Base-by-base conservation (phyloP, 495 filamentous ascomycete genomes). In the Daldinia grandis region DNA sequence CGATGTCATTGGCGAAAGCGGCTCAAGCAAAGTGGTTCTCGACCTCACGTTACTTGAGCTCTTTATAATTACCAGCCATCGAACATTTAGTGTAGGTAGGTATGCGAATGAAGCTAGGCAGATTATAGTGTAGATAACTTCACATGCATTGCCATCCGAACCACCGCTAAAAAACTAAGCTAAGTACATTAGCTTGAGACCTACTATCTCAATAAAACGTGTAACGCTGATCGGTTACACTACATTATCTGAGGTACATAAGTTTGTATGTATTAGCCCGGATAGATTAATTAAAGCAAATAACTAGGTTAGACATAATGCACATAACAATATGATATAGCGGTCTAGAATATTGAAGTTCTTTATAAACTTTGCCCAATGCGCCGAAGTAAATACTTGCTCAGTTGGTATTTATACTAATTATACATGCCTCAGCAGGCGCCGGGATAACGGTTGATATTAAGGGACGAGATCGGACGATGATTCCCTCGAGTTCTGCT, bases 181-280 rank as follows among this genome's bases (percentile, higher is more conserved):
- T 64, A 53, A 40, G 27, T 59, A 30, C n/a, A 2, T 14, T 51
- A 56, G 28, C 56, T 66, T 17, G n/a, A 56, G 25, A 50, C n/a
- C n/a, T n/a, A n/a, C 25, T 30, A 49, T 57, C 30, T 60, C 7
- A 44, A 49, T 62, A 38, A 15, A 42, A 58, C 58, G 60, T 69
- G 58, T 37, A 63, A 69, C 66, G 21, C 58, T 44, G 38, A 58
- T 69, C 58, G 21, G 59, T 58, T 63, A 44, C 49, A 53, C 49
- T 7, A n/a, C 49, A 53, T 30, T 47, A 47, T 8, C 2, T 47
- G 17, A 47, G 42, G 42, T 47, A 47, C 42, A 47, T 24, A 24
- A 24, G 19, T 47, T 47, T 47, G 42, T 47, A 31, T 33, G 2
- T 33, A 12, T 35, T 14, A 14, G 33, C 33, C 10, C 10, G 3